A percentile compares a stretch with the other conserved stretches of the same genome.
Conservation (phyloP, 352 stramenopile species). For the Pelagophyceae sp. region DNA sequence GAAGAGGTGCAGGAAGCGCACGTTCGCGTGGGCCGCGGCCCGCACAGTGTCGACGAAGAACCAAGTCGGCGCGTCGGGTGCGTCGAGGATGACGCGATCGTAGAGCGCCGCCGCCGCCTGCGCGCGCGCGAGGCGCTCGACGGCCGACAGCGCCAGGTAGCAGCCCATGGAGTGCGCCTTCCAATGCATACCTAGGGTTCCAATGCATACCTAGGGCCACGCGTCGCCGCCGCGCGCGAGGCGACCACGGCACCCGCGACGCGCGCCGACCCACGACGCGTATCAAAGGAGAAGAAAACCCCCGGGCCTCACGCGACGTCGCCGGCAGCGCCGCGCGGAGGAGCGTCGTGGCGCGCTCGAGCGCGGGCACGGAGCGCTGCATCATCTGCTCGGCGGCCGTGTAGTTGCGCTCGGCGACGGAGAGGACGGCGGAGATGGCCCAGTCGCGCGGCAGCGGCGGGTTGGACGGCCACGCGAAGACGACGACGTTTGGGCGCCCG, state of each 20-base stretch:
- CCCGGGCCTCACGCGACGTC: background rate
- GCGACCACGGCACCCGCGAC: too few relatives aligned
- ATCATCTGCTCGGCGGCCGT: constrained; percentile 9
- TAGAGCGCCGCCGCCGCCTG: background rate
- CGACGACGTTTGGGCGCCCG: background rate
- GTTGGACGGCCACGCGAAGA: constrained; percentile 17
- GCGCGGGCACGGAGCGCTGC: background rate
- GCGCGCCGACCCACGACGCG: too few relatives aligned
- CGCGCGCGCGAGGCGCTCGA: background rate
- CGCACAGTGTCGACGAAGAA: background rate
- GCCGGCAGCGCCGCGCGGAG: background rate
- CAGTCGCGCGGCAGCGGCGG: background rate
- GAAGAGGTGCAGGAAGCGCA: constrained; percentile 16
- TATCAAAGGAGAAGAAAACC: too few relatives aligned
- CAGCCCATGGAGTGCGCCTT: constrained; percentile 17
- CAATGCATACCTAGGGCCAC: too few relatives aligned
- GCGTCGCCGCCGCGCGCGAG: too few relatives aligned
- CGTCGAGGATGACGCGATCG: background rate
- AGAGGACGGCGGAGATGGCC: constrained; percentile 14
- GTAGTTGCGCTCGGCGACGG: constrained; percentile 15
- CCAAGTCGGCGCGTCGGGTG: constrained; percentile 11
- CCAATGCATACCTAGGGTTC: background rate
- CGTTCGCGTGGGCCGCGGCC: background rate
- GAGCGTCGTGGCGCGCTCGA: background rate
- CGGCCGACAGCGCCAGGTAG: background rate